These are phyloP conservation scores for Zoysia matrella DNA, from an alignment of 202 grass and related monocot genomes.

Conservation along the genomic window DNA sequence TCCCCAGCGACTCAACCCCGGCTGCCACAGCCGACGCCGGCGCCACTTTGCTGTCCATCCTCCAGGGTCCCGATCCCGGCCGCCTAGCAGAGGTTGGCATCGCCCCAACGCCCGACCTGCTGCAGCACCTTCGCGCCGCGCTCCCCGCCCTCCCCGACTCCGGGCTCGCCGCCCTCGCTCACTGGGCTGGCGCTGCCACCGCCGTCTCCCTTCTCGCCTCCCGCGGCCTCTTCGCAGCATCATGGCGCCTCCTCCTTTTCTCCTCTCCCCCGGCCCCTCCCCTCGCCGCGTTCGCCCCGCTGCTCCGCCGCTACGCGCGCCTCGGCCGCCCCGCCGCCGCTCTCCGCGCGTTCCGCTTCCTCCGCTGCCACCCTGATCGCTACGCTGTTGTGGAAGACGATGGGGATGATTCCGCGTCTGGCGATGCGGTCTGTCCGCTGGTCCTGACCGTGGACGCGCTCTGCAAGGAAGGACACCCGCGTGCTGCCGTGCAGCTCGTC, in stretches of 20 bases:
- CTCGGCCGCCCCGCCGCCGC: conserved; percentile 50
- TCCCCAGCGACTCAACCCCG: neutral
- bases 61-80: conserved; percentile 9
- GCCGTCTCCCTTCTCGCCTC: conserved; percentile 44
- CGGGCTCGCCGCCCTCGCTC: conserved; percentile 36
- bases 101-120: conserved; percentile 14
- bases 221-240: conserved; percentile 52
- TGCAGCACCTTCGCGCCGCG: conserved; percentile 42
- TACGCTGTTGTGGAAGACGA: neutral
- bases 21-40: neutral
- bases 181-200: conserved; percentile 39
- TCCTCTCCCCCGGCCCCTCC: conserved; percentile 22
- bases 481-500: conserved; percentile 57
- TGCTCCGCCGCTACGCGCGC: conserved; percentile 66
- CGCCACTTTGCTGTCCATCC: conserved; percentile 27
- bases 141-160: conserved; percentile 38
- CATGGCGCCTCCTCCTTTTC: conserved; percentile 56
- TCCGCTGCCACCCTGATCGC: conserved; percentile 52
- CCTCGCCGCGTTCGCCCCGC: conserved; percentile 53
- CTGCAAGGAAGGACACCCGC: conserved; percentile 78
- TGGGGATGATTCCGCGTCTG: neutral
- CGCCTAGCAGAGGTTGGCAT: conserved; percentile 22
- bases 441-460: conserved; percentile 72
- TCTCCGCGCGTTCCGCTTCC: conserved; percentile 63
- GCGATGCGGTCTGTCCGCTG: conserved; percentile 23